Conservation (phyloP, 148 eudicot species). For the Polygonum aviculare region DNA sequence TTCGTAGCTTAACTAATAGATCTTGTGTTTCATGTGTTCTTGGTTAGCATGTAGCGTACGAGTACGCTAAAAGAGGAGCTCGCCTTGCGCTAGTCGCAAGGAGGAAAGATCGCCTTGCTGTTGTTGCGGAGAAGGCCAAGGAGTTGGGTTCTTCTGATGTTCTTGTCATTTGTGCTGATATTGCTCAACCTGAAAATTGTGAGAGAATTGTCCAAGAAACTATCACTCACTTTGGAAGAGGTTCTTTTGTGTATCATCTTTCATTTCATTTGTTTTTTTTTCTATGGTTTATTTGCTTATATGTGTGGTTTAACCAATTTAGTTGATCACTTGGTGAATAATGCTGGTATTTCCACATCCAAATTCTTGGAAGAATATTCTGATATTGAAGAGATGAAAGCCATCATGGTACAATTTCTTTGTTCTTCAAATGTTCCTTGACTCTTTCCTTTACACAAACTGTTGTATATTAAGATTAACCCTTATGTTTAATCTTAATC, state of each 20-base stretch:
- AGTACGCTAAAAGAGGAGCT: slow-evolving; percentile 2
- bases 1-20: no score
- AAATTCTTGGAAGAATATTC: not conserved
- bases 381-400: not conserved
- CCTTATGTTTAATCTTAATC: not conserved
- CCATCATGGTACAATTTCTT: not conserved
- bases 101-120: slow-evolving; percentile 14
- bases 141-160: slow-evolving; percentile 20
- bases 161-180: slow-evolving; percentile 17
- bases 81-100: slow-evolving; percentile 20
- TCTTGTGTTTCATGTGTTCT: not conserved
- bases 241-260: not conserved
- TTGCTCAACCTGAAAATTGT: slow-evolving; percentile 13
- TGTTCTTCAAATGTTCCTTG: no score
- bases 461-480: not conserved
- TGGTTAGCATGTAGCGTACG: slow-evolving; percentile 15
- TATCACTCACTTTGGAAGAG: slow-evolving; percentile 21
- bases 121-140: slow-evolving; percentile 17
- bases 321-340: not conserved
- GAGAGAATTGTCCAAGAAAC: slow-evolving; percentile 15
- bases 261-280: no score
- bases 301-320: no score
- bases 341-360: not conserved
- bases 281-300: no score
- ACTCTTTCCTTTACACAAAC: no score